phyloP scores from a whole-genome alignment of 371 early-diverging fungal species.

The Syncephalastrum sp. region DNA sequence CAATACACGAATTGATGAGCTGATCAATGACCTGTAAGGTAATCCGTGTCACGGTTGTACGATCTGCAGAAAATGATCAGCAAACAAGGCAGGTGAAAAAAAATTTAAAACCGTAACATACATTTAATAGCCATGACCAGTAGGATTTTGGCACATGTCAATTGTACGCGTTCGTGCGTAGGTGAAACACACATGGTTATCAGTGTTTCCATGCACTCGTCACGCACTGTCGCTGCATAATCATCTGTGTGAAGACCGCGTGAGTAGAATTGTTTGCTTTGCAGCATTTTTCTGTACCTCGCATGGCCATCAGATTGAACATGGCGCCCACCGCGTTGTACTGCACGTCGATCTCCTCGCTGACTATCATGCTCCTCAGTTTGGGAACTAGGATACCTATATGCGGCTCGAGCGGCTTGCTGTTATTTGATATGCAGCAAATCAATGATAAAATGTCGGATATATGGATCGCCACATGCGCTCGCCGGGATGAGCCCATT shows the following conservation, averaged over 20 bases:
- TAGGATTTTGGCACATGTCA: constrained; percentile 38
- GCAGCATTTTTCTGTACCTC: constrained; percentile 19
- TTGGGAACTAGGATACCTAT: constrained; percentile 24
- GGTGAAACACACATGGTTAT: constrained; percentile 24
- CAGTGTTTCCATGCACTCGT: constrained; percentile 34
- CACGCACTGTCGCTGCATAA: constrained; percentile 33
- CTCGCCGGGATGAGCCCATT: constrained; percentile 31
- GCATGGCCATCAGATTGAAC: constrained; percentile 46
- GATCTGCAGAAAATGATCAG: constrained; percentile 16
- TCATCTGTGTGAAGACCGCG: constrained; percentile 17
- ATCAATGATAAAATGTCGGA: constrained; percentile 45
- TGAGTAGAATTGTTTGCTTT: not conserved
- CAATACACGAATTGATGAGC: constrained; percentile 30
- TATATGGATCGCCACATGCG: constrained; percentile 37
- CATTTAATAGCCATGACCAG: constrained; percentile 40
- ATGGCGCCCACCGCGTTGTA: constrained; percentile 47
- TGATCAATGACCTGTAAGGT: constrained; percentile 38
- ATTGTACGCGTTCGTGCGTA: constrained; percentile 37
- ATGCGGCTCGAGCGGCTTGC: constrained; percentile 12
- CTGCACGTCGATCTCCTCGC: constrained; percentile 43
- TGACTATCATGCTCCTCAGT: constrained; percentile 27
- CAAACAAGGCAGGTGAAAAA: not conserved
- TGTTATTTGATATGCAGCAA: constrained; percentile 35
- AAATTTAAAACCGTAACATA: constrained; percentile 10
- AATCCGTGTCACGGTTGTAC: constrained; percentile 25